Evolutionary conservation across 139 green algal genomes (phyloP), one percentile per base, ranked within the genome.

Genomic region (Ulvella scutata): DNA sequence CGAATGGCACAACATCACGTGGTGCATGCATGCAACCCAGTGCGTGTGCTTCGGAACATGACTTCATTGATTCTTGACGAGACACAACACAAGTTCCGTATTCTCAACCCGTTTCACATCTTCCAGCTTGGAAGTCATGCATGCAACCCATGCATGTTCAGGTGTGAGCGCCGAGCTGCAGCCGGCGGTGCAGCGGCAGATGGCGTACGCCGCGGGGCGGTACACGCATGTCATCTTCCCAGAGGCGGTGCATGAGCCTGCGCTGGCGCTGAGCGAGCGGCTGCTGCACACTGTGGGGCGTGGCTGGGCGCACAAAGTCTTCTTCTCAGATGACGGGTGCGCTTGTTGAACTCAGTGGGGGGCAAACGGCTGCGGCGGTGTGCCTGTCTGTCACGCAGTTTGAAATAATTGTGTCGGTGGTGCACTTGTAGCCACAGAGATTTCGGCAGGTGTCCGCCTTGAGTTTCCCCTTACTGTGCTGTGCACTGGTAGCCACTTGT

Each of bases 221-320:
- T 98, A 95, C 76, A 87, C 92, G 34, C 95, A 99, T 79, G 90
- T 99, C 67, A 93, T 99, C 75, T 97, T 93, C 82, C 92, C 95
- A 0, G 83, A 97, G 61, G 76, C 76, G 3, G 78, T 80, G 33
- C 82, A 92, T 72, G 82, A 85, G 79, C 87, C 87, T 3, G 88
- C 83, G 3, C 44, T 94, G 34, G 43, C 83, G 75, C 77, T 90
- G 23, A 84, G 86, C 3, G 26, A 74, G 28, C 28, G 34, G 39
- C 82, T 94, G 79, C 81, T 96, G 37, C 6, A 17, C 10, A 60
- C 76, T 0, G 79, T 87, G 17, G 92, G 87, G 7, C 0, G 37
- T 0, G 85, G 87, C 43, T 98, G 94, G 94, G 94, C 92, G 0
- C 43, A 20, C 17, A 80, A 90, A 3, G 94, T 94, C 21, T 67